Evolutionary conservation across 148 eudicot genomes (phyloP).

Genomic region (Vaccinium darrowii): DNA sequence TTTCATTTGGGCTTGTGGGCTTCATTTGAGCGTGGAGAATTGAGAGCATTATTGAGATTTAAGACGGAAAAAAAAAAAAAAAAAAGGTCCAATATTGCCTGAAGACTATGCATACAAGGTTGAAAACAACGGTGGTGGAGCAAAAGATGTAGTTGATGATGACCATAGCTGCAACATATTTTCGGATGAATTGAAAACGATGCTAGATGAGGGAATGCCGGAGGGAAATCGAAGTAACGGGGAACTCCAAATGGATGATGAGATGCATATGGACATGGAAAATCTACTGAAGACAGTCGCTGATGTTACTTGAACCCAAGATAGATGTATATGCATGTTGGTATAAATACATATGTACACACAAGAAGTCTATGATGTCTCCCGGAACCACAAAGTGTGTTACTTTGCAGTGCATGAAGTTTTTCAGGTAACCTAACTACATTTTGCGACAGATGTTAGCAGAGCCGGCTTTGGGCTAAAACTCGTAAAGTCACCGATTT

Average conservation of each 20-base stretch:
- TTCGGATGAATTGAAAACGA: not conserved
- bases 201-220: conserved; percentile 1
- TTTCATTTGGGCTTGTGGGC: too few relatives aligned
- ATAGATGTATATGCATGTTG: not conserved
- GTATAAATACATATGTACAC: too few relatives aligned
- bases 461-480: too few relatives aligned
- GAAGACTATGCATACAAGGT: not conserved
- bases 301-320: not conserved
- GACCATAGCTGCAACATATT: not conserved
- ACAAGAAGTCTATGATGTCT: not conserved
- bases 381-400: not conserved
- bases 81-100: not conserved
- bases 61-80: too few relatives aligned
- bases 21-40: too few relatives aligned
- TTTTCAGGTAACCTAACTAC: not conserved
- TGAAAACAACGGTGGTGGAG: conserved; percentile 10
- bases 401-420: not conserved
- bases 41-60: too few relatives aligned
- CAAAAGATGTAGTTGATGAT: not conserved
- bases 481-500: too few relatives aligned
- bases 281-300: not conserved
- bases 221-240: not conserved
- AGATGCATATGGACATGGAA: conserved; percentile 16
- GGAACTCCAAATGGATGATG: not conserved
- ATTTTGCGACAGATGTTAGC: not conserved